Evolutionary conservation across 495 filamentous ascomycete genomes (phyloP).

Genomic region (Annulohypoxylon maeteangense): DNA sequence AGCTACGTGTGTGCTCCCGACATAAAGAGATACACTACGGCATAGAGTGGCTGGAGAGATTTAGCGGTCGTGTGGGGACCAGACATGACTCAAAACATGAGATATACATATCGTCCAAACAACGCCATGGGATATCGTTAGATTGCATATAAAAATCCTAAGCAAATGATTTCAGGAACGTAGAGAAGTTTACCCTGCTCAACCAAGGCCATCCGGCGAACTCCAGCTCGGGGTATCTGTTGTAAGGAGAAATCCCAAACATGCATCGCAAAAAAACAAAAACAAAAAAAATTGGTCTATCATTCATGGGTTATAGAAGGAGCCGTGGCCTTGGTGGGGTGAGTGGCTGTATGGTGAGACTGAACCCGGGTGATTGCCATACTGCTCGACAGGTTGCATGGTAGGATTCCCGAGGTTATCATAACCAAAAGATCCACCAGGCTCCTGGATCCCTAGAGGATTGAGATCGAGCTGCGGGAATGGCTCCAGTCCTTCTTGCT

Average conservation of each 20-base stretch:
- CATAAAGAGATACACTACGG: constrained; percentile 5
- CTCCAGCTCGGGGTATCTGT: constrained; percentile 35
- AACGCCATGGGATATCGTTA: constrained; percentile 34
- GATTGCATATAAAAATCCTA: constrained; percentile 7
- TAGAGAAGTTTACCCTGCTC: constrained; percentile 2
- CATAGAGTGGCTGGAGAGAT: constrained; percentile 6
- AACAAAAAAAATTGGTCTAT: constrained; percentile 7
- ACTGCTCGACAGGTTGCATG: constrained; percentile 48
- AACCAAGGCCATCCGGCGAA: constrained; percentile 27
- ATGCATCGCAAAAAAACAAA: constrained; percentile 30
- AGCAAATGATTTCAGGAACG: constrained; percentile 9
- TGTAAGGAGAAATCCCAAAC: constrained; percentile 33
- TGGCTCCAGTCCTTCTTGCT: constrained; percentile 47
- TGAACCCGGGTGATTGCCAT: constrained; percentile 52
- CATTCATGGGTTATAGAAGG: constrained; percentile 50
- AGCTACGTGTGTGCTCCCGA: constrained; percentile 5
- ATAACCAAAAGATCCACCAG: constrained; percentile 40
- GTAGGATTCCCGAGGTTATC: constrained; percentile 44
- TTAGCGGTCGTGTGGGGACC: not conserved
- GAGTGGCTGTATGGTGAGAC: constrained; percentile 56
- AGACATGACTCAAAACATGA: constrained; percentile 14
- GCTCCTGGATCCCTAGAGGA: constrained; percentile 53
- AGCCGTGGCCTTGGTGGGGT: constrained; percentile 51
- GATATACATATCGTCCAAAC: constrained; percentile 23
- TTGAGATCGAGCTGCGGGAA: constrained; percentile 51